Percentiles rank a stretch among this genome's conserved stretches.
Conservation (phyloP, 2,329 filamentous ascomycete species). For the Cyphellophora europaea region DNA sequence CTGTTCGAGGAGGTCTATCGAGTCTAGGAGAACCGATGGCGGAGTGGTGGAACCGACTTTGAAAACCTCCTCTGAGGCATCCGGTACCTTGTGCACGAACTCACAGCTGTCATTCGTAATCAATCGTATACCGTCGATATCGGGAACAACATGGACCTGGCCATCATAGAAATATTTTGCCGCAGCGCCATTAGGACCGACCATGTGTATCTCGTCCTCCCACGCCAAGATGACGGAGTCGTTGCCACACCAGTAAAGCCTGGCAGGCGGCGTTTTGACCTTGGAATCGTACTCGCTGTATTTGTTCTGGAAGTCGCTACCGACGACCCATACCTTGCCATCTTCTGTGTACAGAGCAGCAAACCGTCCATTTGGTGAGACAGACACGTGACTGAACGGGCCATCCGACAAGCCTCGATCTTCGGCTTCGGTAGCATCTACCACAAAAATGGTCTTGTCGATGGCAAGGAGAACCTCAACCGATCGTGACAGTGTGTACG, state of each 20-base stretch:
- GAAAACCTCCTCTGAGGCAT: slow-evolving; percentile 81
- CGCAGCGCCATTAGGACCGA: slow-evolving; percentile 72
- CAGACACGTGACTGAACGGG: slow-evolving; percentile 80
- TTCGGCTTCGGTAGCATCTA: slow-evolving; percentile 83
- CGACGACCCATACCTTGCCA: slow-evolving; percentile 84
- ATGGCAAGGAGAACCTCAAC: slow-evolving; percentile 89
- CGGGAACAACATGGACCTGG: slow-evolving; percentile 78
- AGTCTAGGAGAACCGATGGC: slow-evolving; percentile 86
- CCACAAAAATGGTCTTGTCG: slow-evolving; percentile 70
- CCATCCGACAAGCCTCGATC: slow-evolving; percentile 86
- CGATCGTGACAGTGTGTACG: slow-evolving; percentile 79
- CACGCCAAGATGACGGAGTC: slow-evolving; percentile 89
- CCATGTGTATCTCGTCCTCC: slow-evolving; percentile 94
- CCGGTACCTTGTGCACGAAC: slow-evolving; percentile 88
- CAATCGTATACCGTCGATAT: slow-evolving; percentile 80
- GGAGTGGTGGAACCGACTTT: slow-evolving; percentile 78
- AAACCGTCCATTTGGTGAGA: slow-evolving; percentile 84
- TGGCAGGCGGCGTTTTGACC: slow-evolving; percentile 73
- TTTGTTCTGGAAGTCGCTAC: slow-evolving; percentile 87
- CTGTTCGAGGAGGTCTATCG: slow-evolving; percentile 79
- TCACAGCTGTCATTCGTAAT: slow-evolving; percentile 94
- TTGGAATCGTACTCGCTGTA: slow-evolving; percentile 86
- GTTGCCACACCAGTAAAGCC: slow-evolving; percentile 92
- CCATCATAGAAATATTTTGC: slow-evolving; percentile 78
- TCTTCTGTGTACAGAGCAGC: slow-evolving; percentile 79